These are phyloP conservation scores for Colletotrichum neosansevieriae DNA, from an alignment of 2,329 filamentous ascomycete species.

Conservation along the genomic window DNA sequence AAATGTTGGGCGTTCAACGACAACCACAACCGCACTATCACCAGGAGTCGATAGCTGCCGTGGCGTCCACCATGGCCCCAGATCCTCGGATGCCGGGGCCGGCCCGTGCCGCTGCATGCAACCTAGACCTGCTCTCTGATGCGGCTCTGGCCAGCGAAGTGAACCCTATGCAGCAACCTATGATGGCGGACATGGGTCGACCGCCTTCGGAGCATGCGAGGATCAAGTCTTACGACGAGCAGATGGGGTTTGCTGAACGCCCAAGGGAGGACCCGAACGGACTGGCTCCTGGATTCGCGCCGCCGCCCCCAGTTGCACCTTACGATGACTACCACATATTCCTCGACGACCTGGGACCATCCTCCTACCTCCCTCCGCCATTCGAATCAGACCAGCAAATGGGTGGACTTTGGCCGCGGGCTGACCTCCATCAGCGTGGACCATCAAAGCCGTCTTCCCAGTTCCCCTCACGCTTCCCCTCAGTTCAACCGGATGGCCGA, in stretches of 20 bases:
- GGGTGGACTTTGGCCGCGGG: slow-evolving; percentile 62
- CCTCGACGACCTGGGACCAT: slow-evolving; percentile 67
- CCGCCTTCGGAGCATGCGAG: slow-evolving; percentile 55
- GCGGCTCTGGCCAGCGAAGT: slow-evolving; percentile 70
- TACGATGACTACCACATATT: slow-evolving; percentile 72
- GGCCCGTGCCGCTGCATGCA: slow-evolving; percentile 63
- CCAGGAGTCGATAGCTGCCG: slow-evolving; percentile 53
- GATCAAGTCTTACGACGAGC: slow-evolving; percentile 64
- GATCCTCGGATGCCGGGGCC: slow-evolving; percentile 57
- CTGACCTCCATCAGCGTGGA: slow-evolving; percentile 53
- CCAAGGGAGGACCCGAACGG: slow-evolving; percentile 59
- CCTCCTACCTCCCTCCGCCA: slow-evolving; percentile 66
- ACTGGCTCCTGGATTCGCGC: slow-evolving; percentile 55
- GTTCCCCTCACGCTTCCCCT: slow-evolving; percentile 67
- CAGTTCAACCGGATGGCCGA: slow-evolving; percentile 65
- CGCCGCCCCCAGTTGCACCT: slow-evolving; percentile 53
- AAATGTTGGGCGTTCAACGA: slow-evolving; percentile 59
- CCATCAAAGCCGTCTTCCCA: slow-evolving; percentile 63
- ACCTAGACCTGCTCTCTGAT: slow-evolving; percentile 70
- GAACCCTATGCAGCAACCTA: slow-evolving; percentile 60
- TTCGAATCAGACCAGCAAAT: slow-evolving; percentile 67
- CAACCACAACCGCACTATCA: slow-evolving; percentile 54
- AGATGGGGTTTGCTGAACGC: slow-evolving; percentile 62
- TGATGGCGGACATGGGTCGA: slow-evolving; percentile 60
- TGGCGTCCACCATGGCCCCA: slow-evolving; percentile 55